These are phyloP conservation scores for Ceratobasidium sp. DNA, from an alignment of 1,284 basidiomycete genomes.

Conservation along the genomic window DNA sequence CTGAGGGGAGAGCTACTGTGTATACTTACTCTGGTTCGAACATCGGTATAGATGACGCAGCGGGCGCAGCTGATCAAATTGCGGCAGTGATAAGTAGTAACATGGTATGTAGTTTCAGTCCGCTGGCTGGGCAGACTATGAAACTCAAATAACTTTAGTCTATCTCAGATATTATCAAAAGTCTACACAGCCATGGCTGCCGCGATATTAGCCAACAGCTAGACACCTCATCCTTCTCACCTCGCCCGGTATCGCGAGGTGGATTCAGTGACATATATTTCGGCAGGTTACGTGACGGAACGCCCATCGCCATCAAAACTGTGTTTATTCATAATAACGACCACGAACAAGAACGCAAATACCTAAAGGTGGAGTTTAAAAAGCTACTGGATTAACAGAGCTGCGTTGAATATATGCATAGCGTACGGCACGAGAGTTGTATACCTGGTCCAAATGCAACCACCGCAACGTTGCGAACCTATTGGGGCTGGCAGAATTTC, in stretches of 20 bases:
- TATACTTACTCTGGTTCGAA: too few relatives aligned
- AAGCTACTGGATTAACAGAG: not conserved
- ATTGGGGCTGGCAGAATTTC: not conserved
- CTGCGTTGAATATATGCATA: not conserved
- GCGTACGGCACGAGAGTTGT: not conserved
- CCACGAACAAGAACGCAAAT: not conserved
- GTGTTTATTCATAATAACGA: not conserved
- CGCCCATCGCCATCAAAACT: not conserved
- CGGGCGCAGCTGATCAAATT: too few relatives aligned
- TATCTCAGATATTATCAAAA: too few relatives aligned
- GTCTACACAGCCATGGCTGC: too few relatives aligned
- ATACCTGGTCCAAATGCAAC: conserved; percentile 7
- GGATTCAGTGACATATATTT: not conserved
- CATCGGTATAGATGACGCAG: too few relatives aligned
- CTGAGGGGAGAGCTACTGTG: too few relatives aligned
- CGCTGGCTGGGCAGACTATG: too few relatives aligned
- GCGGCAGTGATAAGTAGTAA: too few relatives aligned
- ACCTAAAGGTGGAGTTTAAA: not conserved
- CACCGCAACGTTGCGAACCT: conserved; percentile 2
- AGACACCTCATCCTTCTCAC: too few relatives aligned
- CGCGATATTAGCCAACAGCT: too few relatives aligned
- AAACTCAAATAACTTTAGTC: too few relatives aligned
- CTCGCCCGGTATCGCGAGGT: not conserved
- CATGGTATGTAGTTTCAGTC: not conserved
- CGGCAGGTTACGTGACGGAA: not conserved